Percentiles rank a stretch among this genome's conserved stretches.
These are phyloP conservation scores for Carpinus viminea DNA, from an alignment of 306 rosid species.

Conservation along the genomic window DNA sequence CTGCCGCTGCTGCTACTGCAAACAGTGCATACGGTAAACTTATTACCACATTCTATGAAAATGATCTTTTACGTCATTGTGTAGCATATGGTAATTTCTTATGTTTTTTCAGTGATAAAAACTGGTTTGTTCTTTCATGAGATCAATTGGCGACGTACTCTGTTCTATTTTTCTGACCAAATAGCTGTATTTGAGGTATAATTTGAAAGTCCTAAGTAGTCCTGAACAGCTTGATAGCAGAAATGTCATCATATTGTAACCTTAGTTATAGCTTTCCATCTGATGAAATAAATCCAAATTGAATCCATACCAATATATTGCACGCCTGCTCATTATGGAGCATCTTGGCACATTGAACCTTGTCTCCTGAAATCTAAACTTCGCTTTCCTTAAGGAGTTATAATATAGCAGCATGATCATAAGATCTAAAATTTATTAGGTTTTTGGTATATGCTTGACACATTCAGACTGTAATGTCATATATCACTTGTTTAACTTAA, in stretches of 20 bases:
- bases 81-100: conserved; percentile 1
- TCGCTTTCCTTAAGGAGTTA: neutral
- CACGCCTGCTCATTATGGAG: neutral
- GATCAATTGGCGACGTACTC: neutral
- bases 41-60: conserved; percentile 10
- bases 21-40: conserved; percentile 76
- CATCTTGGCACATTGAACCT: neutral
- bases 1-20: conserved; percentile 88
- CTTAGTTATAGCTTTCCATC: neutral
- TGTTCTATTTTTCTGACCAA: neutral
- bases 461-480: conserved; percentile 2
- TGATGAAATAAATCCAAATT: neutral
- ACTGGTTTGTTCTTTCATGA: neutral
- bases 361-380: neutral
- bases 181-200: neutral
- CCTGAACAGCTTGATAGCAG: neutral
- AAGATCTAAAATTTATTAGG: neutral
- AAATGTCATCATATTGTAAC: neutral
- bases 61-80: conserved; percentile 5
- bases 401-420: neutral
- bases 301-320: neutral
- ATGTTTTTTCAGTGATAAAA: neutral
- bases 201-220: neutral
- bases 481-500: conserved; percentile 7
- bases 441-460: neutral